Conservation (phyloP, 192 early-diverging fungal genomes). For the Coemansia sp. region DNA sequence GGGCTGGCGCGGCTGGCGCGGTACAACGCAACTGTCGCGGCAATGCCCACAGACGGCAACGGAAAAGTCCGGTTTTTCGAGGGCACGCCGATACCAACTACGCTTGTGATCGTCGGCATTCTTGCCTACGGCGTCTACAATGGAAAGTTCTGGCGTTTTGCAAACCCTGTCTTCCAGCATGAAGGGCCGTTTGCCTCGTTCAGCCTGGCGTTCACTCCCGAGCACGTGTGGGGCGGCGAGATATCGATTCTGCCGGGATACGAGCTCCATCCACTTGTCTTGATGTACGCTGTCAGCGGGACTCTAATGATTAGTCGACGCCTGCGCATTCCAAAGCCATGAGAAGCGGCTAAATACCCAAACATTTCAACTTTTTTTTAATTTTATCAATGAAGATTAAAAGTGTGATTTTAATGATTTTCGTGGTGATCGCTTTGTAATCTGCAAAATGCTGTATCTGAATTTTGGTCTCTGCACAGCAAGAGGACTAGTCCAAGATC, state of each 20-base stretch:
- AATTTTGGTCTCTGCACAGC: no score
- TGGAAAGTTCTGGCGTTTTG: slow-evolving; percentile 57
- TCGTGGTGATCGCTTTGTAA: no score
- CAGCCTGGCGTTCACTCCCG: slow-evolving; percentile 58
- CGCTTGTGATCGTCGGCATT: slow-evolving; percentile 66
- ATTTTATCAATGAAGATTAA: no score
- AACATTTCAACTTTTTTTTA: no score
- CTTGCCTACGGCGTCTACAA: slow-evolving; percentile 64
- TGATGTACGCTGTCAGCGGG: slow-evolving; percentile 77
- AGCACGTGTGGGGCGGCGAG: slow-evolving; percentile 60
- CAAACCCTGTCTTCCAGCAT: slow-evolving; percentile 40
- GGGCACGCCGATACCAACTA: slow-evolving; percentile 88
- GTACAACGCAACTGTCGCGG: slow-evolving; percentile 87
- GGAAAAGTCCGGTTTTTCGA: slow-evolving; percentile 87
- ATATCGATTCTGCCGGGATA: slow-evolving; percentile 61
- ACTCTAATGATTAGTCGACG: slow-evolving; percentile 80
- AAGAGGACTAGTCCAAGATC: no score
- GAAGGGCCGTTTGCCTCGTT: slow-evolving; percentile 57
- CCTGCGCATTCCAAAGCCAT: slow-evolving; percentile 76
- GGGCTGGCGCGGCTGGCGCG: slow-evolving; percentile 83
- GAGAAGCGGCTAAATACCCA: slow-evolving; percentile 4
- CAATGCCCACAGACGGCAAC: slow-evolving; percentile 68
- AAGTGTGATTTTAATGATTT: no score
- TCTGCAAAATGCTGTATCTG: no score
- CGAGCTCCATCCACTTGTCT: slow-evolving; percentile 78